Conservation (phyloP, 768 basidiomycete genomes). For the Lyophyllum semitale region DNA sequence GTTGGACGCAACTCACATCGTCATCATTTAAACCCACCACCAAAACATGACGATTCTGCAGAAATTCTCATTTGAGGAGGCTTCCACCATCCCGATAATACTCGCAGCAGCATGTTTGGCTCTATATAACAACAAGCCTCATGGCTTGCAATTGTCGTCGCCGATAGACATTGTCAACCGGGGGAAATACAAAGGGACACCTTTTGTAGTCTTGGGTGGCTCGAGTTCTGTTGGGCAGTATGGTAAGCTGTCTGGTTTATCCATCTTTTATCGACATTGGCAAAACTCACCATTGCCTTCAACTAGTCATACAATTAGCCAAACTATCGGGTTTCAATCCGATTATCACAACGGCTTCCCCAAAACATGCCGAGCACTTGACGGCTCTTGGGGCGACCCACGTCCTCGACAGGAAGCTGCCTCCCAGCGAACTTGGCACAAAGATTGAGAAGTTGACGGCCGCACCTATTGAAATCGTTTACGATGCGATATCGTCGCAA, state of each 20-base stretch:
- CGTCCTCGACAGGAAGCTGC: constrained; percentile 31
- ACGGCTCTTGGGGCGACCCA: constrained; percentile 38
- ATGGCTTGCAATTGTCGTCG: constrained; percentile 25
- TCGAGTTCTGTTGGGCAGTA: constrained; percentile 28
- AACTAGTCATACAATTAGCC: constrained; percentile 37
- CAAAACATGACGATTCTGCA: constrained; percentile 37
- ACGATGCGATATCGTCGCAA: constrained; percentile 25
- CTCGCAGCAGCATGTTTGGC: constrained; percentile 38
- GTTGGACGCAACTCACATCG: constrained; percentile 18
- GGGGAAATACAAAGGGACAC: constrained; percentile 30
- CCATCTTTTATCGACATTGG: too few species aligned
- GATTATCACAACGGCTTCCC: constrained; percentile 42
- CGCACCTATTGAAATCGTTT: constrained; percentile 22
- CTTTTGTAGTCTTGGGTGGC: constrained; percentile 32
- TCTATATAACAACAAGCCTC: constrained; percentile 27
- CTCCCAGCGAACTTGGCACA: constrained; percentile 15
- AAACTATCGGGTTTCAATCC: constrained; percentile 42
- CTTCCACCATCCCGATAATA: constrained; percentile 40
- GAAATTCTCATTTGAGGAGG: constrained; percentile 39
- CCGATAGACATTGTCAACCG: constrained; percentile 24
- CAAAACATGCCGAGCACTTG: constrained; percentile 30
- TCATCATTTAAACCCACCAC: background rate
- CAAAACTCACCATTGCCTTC: background rate
- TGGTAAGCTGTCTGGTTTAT: constrained; percentile 16
- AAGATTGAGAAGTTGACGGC: constrained; percentile 25